Percentiles rank a stretch among this genome's conserved stretches.
Conservation (phyloP, 495 filamentous ascomycete species). For the Aspergillus wentii region DNA sequence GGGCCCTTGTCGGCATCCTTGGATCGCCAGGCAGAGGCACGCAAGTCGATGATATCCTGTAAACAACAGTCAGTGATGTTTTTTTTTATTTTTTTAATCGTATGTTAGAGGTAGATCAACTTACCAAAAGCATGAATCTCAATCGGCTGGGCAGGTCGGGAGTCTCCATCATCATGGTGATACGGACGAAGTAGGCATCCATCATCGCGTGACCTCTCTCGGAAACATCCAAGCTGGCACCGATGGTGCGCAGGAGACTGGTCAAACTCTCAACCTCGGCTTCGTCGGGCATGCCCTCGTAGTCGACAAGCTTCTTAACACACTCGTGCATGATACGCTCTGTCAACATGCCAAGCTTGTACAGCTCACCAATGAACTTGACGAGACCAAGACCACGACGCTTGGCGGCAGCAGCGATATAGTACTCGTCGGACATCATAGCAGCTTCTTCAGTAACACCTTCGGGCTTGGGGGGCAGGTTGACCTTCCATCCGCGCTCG, state of each 20-base stretch:
- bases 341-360: constrained; percentile 97
- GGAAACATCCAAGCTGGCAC: constrained; percentile 72
- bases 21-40: constrained; percentile 66
- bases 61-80: background rate
- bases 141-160: constrained; percentile 78
- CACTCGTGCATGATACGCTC: constrained; percentile 99
- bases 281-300: constrained; percentile 88
- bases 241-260: constrained; percentile 88
- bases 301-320: constrained; percentile 93
- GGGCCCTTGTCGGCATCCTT: constrained; percentile 89
- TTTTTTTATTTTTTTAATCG: constrained; percentile 1
- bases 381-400: constrained; percentile 94
- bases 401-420: constrained; percentile 92
- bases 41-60: constrained; percentile 80
- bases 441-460: constrained; percentile 66
- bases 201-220: constrained; percentile 80
- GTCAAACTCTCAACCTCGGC: constrained; percentile 92
- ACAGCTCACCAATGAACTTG: constrained; percentile 98
- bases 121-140: constrained; percentile 87
- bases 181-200: constrained; percentile 90
- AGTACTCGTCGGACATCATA: constrained; percentile 96
- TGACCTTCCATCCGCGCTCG: constrained; percentile 95
- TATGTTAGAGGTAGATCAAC: constrained; percentile 8
- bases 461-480: constrained; percentile 77
- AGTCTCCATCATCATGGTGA: constrained; percentile 71